A percentile compares a stretch with the other conserved stretches of the same genome.
Evolutionary conservation across 2,329 filamentous ascomycete species (phyloP).

Genomic region (Emergomyces orientalis): DNA sequence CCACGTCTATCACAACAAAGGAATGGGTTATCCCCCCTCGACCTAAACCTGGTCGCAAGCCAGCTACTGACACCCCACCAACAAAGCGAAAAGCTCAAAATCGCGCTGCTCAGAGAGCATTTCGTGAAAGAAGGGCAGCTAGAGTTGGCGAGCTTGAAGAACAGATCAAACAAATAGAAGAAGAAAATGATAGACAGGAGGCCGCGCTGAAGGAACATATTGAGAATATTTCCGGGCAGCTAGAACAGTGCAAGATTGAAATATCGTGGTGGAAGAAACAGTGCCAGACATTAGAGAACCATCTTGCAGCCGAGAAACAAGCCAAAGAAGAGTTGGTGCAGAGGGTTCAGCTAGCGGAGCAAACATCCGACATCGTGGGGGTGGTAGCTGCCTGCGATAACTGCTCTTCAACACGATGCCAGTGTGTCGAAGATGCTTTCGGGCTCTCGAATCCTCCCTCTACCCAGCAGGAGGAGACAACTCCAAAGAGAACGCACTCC

Average conservation of each 20-base stretch:
- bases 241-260: constrained; percentile 54
- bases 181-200: constrained; percentile 37
- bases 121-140: constrained; percentile 87
- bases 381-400: constrained; percentile 53
- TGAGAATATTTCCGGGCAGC: constrained; percentile 50
- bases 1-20: constrained; percentile 59
- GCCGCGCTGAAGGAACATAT: constrained; percentile 48
- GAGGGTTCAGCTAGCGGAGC: constrained; percentile 23
- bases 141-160: constrained; percentile 62
- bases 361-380: constrained; percentile 23
- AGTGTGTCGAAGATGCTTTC: constrained; percentile 50
- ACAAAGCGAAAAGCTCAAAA: constrained; percentile 84
- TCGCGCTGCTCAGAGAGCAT: constrained; percentile 81
- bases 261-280: constrained; percentile 41
- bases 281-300: constrained; percentile 54
- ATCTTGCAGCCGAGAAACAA: constrained; percentile 42
- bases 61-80: constrained; percentile 87
- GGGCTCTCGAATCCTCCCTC: constrained; percentile 35
- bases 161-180: constrained; percentile 41
- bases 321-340: constrained; percentile 37
- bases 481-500: constrained; percentile 30
- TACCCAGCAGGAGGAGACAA: constrained; percentile 25
- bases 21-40: constrained; percentile 80
- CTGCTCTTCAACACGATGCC: constrained; percentile 55
- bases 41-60: constrained; percentile 92